Base-by-base conservation (phyloP, 2,329 filamentous ascomycete genomes). In the Epichloe glyceriae region DNA sequence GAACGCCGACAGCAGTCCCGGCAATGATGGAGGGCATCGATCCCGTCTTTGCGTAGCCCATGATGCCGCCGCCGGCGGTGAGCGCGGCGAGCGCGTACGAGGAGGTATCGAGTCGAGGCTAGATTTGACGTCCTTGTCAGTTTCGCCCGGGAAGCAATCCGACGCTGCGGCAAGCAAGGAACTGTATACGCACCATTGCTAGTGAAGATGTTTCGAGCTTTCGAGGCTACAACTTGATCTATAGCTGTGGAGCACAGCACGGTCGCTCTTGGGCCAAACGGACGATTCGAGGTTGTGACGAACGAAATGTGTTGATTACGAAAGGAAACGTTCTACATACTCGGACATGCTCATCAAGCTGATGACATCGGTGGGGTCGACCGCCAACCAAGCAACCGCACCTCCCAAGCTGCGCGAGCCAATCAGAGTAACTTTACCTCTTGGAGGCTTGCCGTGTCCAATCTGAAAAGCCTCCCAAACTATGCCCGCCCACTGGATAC, bases 21-120 rank as follows among this genome's bases (percentile, higher is more conserved):
- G 93, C 93, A 12, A 80, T 82, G 58, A 97, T 76, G 12, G 89
- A 95, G 38, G 91, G 91, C 47, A 95, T 67, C 22, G 90, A 97
- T 53, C 88, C 80, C 0, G 90, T 93, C 65, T 84, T 83, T 43
- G 84, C 74, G 69, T 88, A 98, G 63, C 93, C 93, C 63, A 86
- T 85, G 53, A 87, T 84, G 56, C 93, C 93, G 60, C 93, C 93
- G 52, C 85, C 77, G 48, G 90, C 88, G 52, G 90, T 96, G 53
- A 97, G 75, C 56, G 81, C 75, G 54, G 86, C 87, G 62, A 97
- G 82, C 61, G 86, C 66, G 67, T 84, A 87, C 56, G 91, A 88
- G 62, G 88, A 82, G 62, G 71, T 76, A 52, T 67, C 62, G 44
- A 68, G 62, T 46, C 57, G 52, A 41, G 54, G 54, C 52, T 55